These are phyloP conservation scores for Alternaria sp. DNA, from an alignment of 2,329 filamentous ascomycete species.

Conservation along the genomic window DNA sequence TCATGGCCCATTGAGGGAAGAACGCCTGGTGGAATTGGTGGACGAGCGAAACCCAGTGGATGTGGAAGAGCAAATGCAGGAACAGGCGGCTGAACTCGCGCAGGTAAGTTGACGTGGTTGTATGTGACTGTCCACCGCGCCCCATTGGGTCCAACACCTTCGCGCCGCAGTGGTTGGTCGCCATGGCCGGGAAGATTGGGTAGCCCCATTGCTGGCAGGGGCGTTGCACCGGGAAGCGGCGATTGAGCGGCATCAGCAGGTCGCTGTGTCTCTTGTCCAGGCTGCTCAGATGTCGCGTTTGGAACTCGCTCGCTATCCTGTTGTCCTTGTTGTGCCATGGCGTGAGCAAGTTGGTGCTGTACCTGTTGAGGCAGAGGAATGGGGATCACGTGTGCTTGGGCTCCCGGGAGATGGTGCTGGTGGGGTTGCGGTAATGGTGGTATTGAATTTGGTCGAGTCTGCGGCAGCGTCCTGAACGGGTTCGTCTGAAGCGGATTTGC, in stretches of 20 bases:
- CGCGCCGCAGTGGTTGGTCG: slow-evolving; percentile 58
- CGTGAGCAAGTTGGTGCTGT: slow-evolving; percentile 37
- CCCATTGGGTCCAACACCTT: slow-evolving; percentile 62
- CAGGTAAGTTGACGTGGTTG: slow-evolving; percentile 54
- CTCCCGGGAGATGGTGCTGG: slow-evolving; percentile 25
- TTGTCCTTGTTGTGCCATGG: slow-evolving; percentile 29
- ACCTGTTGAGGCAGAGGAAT: slow-evolving; percentile 34
- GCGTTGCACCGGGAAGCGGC: slow-evolving; percentile 6
- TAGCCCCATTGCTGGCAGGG: slow-evolving; percentile 3
- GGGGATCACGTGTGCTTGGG: slow-evolving; percentile 23
- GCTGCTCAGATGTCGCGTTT: slow-evolving; percentile 8
- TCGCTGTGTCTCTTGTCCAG: slow-evolving; percentile 14
- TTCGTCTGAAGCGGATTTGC: slow-evolving; percentile 40
- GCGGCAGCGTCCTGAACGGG: slow-evolving; percentile 42
- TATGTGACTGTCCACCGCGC: slow-evolving; percentile 63
- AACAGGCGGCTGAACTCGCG: slow-evolving; percentile 30
- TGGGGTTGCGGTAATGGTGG: slow-evolving; percentile 31
- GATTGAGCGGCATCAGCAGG: slow-evolving; percentile 18
- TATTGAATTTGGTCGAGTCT: slow-evolving; percentile 40
- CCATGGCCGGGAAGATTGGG: slow-evolving; percentile 32
- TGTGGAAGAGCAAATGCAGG: slow-evolving; percentile 30
- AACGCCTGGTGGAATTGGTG: slow-evolving; percentile 26
- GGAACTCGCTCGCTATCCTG: slow-evolving; percentile 13
- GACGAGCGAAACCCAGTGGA: slow-evolving; percentile 29
- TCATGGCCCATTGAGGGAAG: slow-evolving; percentile 18